Base-by-base conservation (phyloP, 2,329 filamentous ascomycete genomes). In the Botrytis elliptica region DNA sequence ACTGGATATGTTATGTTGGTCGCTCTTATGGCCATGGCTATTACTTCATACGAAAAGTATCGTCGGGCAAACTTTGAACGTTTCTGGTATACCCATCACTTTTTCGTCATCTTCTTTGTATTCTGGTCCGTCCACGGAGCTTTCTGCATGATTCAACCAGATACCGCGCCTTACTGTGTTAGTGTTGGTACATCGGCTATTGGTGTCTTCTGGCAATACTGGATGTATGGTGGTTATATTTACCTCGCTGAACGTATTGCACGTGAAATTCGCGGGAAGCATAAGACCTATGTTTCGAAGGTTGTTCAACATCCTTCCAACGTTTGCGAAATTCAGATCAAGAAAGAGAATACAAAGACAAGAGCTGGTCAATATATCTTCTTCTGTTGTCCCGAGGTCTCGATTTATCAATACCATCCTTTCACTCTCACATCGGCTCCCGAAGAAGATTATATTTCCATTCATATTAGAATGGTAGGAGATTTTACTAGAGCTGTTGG, bases 41-140 rank as follows among this genome's bases (percentile, higher is more conserved):
- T 90, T 40, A 96, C 93, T 0, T 93, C 92, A 14, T 85, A 92
- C 22, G 93, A 95, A 84, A 93, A 93, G 85, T 89, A 90, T 16
- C 88, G 93, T 69, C 89, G 93, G 71, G 91, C 91, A 75, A 95
- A 96, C 84, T 95, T 93, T 82, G 93, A 95, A 82, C 91, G 93
- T 40, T 97, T 96, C 86, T 97, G 93, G 93, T 95, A 94, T 82
- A 93, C 92, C 2, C 93, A 97, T 83, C 93, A 96, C 84, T 88
- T 96, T 82, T 96, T 96, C 82, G 89, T 95, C 83, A 80, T 95
- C 76, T 96, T 96, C 87, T 96, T 96, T 85, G 86, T 95, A 78
- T 95, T 96, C 86, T 96, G 93, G 93, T 91, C 93, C n/a, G 88
- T 95, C 79, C 93, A 97, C 83, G 93, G 93, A 74, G 92, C 92